Evolutionary conservation across 148 eudicot genomes (phyloP).

Genomic region (Cornus florida): DNA sequence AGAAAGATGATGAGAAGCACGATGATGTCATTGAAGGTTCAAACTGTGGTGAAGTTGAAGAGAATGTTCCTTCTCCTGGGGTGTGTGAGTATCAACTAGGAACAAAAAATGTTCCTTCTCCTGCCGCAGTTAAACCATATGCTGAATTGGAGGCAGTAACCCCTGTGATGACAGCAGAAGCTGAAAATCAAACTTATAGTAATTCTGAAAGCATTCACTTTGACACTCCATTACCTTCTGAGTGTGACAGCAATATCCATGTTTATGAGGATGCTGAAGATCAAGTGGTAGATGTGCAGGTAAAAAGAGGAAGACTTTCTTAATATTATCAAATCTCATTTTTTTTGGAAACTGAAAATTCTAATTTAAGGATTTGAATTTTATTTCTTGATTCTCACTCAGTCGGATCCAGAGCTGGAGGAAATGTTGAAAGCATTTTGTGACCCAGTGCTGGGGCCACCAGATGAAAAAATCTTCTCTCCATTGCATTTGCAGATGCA

Average conservation of each 20-base stretch:
- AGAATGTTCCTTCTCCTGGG: constrained; percentile 42
- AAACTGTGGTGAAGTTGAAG: constrained; percentile 52
- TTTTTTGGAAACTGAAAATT: background rate
- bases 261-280: constrained; percentile 24
- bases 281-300: constrained; percentile 31
- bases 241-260: constrained; percentile 28
- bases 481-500: constrained; percentile 40
- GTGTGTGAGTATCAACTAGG: too few relatives aligned
- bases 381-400: constrained; percentile 14
- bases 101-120: constrained; percentile 42
- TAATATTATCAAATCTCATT: background rate
- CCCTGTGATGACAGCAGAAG: constrained; percentile 26
- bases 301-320: constrained; percentile 20
- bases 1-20: constrained; percentile 58
- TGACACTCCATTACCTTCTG: constrained; percentile 37
- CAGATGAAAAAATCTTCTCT: constrained; percentile 42
- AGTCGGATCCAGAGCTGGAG: constrained; percentile 57
- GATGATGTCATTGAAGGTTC: constrained; percentile 56
- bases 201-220: constrained; percentile 26
- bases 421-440: constrained; percentile 25
- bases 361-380: background rate
- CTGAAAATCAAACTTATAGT: constrained; percentile 33
- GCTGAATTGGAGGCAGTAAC: constrained; percentile 50
- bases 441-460: constrained; percentile 24
- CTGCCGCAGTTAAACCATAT: constrained; percentile 33